Evolutionary conservation across 1,284 basidiomycete species (phyloP).

Genomic region (Cutaneotrichosporon arboriforme): DNA sequence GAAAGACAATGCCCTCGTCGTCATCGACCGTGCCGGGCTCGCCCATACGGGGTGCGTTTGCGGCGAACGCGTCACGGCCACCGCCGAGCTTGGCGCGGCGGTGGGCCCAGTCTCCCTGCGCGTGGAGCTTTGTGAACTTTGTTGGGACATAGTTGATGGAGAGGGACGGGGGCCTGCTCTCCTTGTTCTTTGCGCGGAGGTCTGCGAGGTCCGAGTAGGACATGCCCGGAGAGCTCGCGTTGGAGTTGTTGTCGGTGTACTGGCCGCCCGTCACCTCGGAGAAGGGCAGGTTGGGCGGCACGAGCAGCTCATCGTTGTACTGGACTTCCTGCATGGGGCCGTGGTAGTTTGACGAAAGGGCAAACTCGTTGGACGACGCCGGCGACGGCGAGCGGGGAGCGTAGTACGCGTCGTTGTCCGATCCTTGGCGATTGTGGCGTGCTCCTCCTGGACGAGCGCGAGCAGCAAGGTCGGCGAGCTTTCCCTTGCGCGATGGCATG

Average conservation of each 20-base stretch:
- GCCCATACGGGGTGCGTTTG: constrained; percentile 44
- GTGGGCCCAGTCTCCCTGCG: constrained; percentile 49
- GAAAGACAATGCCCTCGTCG: constrained; percentile 54
- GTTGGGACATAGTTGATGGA: constrained; percentile 61
- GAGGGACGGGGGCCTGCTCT: constrained; percentile 38
- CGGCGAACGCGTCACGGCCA: constrained; percentile 58
- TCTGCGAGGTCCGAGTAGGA: constrained; percentile 20
- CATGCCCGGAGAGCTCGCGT: constrained; percentile 14
- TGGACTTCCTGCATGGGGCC: constrained; percentile 21
- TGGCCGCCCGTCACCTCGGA: constrained; percentile 20
- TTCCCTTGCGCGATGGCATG: constrained; percentile 1
- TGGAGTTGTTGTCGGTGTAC: constrained; percentile 11
- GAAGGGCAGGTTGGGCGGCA: constrained; percentile 30
- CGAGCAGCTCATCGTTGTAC: constrained; percentile 26
- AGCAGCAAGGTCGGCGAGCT: constrained; percentile 7
- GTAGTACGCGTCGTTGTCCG: constrained; percentile 7
- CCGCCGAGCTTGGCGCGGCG: constrained; percentile 54
- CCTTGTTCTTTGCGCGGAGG: constrained; percentile 18
- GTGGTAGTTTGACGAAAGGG: constrained; percentile 14
- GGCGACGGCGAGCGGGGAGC: constrained; percentile 5
- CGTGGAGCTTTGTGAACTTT: constrained; percentile 56
- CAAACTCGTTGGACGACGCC: constrained; percentile 1
- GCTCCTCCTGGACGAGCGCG: constrained; percentile 5
- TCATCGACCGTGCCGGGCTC: constrained; percentile 57
- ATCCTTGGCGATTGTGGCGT: constrained; percentile 2